Conservation (phyloP, 2,329 filamentous ascomycete species). For the Grosmannia huntii region DNA sequence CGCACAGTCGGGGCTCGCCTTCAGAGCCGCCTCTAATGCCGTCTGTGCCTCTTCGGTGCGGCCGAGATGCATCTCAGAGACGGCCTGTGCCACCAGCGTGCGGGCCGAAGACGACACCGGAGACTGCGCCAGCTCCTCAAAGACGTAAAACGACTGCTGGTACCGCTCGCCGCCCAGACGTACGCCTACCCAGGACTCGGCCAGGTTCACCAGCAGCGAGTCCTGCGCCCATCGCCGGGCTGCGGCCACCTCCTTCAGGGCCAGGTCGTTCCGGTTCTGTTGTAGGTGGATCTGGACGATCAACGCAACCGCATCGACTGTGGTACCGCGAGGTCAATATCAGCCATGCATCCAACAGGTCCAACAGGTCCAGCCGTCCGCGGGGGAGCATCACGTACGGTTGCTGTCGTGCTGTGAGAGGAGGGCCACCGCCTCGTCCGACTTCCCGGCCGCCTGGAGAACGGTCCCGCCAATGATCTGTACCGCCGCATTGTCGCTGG, state of each 20-base stretch:
- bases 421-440: slow-evolving; percentile 73
- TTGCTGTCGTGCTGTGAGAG: slow-evolving; percentile 76
- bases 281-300: slow-evolving; percentile 86
- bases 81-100: slow-evolving; percentile 73
- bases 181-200: slow-evolving; percentile 89
- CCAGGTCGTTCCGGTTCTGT: slow-evolving; percentile 84
- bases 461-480: slow-evolving; percentile 75
- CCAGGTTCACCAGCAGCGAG: slow-evolving; percentile 81
- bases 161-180: slow-evolving; percentile 88
- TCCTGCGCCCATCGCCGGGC: slow-evolving; percentile 94
- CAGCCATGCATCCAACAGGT: not conserved
- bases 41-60: slow-evolving; percentile 79
- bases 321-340: not conserved
- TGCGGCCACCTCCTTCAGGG: slow-evolving; percentile 73
- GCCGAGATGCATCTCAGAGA: slow-evolving; percentile 83
- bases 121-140: slow-evolving; percentile 85
- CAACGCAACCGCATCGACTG: slow-evolving; percentile 66
- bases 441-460: slow-evolving; percentile 64
- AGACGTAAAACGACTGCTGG: slow-evolving; percentile 94
- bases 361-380: not conserved
- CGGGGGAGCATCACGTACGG: slow-evolving; percentile 43
- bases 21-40: slow-evolving; percentile 66
- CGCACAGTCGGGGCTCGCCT: slow-evolving; percentile 56
- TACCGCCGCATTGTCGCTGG: slow-evolving; percentile 63
- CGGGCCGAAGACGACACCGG: slow-evolving; percentile 65